Conservation (phyloP, 176 grass and related monocot species). For the Typha latifolia region DNA sequence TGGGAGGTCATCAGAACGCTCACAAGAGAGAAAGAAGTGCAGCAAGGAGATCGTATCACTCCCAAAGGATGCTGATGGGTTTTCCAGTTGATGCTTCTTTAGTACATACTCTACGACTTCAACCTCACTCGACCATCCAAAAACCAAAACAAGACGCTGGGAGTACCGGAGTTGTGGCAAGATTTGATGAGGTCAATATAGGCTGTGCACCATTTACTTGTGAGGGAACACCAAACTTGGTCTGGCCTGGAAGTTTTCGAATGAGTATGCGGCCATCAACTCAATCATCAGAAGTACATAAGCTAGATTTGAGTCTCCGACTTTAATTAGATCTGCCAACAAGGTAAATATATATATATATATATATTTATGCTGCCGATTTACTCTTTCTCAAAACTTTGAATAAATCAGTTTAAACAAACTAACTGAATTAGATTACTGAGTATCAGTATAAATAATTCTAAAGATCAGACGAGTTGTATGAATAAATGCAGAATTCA, state of each 20-base stretch:
- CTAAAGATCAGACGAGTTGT: no score
- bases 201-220: conserved; percentile 31
- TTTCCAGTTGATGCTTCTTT: conserved; percentile 52
- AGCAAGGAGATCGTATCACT: conserved; percentile 49
- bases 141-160: conserved; percentile 27
- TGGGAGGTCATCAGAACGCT: conserved; percentile 85
- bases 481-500: no score
- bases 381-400: conserved; percentile 24
- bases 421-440: not conserved
- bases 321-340: conserved; percentile 28
- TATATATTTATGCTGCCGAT: not conserved
- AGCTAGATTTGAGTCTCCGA: conserved; percentile 73
- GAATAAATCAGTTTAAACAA: conserved; percentile 37
- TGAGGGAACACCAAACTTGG: conserved; percentile 28
- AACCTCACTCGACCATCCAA: conserved; percentile 36
- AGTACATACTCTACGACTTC: conserved; percentile 39
- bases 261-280: conserved; percentile 29
- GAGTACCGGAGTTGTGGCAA: conserved; percentile 21
- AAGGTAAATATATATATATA: not conserved
- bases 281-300: conserved; percentile 40
- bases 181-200: conserved; percentile 30
- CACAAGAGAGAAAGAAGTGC: conserved; percentile 81
- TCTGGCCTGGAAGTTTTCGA: conserved; percentile 73
- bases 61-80: conserved; percentile 57
- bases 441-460: no score